Conservation (phyloP, 2,329 filamentous ascomycete genomes). For the Aspergillus versicolor region DNA sequence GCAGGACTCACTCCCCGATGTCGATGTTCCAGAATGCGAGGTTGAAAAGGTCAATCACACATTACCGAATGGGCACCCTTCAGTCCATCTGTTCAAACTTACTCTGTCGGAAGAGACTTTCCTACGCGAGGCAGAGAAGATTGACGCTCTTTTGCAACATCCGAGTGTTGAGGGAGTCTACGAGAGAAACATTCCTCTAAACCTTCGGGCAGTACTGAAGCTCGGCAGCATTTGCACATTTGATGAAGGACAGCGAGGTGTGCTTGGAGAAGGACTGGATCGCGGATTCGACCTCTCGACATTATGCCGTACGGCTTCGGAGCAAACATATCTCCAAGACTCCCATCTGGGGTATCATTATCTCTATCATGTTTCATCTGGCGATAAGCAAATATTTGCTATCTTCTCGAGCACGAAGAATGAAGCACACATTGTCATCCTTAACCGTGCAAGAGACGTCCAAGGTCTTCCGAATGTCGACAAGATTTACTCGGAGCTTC, state of each 20-base stretch:
- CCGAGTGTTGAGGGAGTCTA: slow-evolving; percentile 96
- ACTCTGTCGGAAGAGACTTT: slow-evolving; percentile 87
- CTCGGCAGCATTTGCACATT: slow-evolving; percentile 91
- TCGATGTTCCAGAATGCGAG: slow-evolving; percentile 79
- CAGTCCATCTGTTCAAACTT: slow-evolving; percentile 90
- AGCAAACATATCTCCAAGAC: slow-evolving; percentile 73
- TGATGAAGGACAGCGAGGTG: slow-evolving; percentile 84
- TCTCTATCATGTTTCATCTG: slow-evolving; percentile 86
- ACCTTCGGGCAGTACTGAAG: slow-evolving; percentile 81
- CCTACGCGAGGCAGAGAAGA: slow-evolving; percentile 78
- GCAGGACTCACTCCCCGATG: slow-evolving; percentile 79
- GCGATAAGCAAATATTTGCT: slow-evolving; percentile 89
- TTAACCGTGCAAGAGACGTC: slow-evolving; percentile 76
- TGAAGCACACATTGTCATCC: slow-evolving; percentile 82
- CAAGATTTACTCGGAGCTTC: slow-evolving; percentile 79
- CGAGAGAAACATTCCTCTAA: slow-evolving; percentile 86
- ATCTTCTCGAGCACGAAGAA: slow-evolving; percentile 80
- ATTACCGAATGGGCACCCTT: slow-evolving; percentile 90
- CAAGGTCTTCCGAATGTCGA: slow-evolving; percentile 88
- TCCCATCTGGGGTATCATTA: slow-evolving; percentile 81
- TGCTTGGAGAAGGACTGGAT: slow-evolving; percentile 88
- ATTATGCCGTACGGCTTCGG: slow-evolving; percentile 65
- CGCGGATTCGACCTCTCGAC: slow-evolving; percentile 86
- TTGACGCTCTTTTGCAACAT: slow-evolving; percentile 82
- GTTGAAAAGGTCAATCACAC: slow-evolving; percentile 94